phyloP scores from a whole-genome alignment of 768 basidiomycete species.

The Zangia roseola region DNA sequence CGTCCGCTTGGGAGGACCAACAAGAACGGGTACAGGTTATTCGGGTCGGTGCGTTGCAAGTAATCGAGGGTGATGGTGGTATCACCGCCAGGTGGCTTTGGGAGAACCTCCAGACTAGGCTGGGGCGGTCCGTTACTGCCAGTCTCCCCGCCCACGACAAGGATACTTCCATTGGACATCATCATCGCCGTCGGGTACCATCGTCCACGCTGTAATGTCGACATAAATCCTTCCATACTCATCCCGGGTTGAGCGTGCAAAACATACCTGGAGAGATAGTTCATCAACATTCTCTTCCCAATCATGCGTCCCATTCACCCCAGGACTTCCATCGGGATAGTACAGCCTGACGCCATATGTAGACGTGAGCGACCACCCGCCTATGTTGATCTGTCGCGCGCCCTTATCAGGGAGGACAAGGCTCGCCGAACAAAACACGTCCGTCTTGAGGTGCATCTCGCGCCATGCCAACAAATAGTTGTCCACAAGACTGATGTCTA shows the following conservation, averaged over 20 bases:
- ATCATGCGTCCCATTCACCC: slow-evolving; percentile 72
- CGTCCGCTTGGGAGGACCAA: slow-evolving; percentile 66
- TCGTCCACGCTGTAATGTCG: slow-evolving; percentile 48
- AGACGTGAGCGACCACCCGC: slow-evolving; percentile 63
- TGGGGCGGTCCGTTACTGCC: slow-evolving; percentile 66
- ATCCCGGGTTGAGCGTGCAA: too few species aligned
- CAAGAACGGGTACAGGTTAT: slow-evolving; percentile 80
- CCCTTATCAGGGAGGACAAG: slow-evolving; percentile 74
- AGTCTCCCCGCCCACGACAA: slow-evolving; percentile 73
- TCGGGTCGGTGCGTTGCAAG: slow-evolving; percentile 70
- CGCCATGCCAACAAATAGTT: slow-evolving; percentile 58
- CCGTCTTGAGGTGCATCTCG: slow-evolving; percentile 70
- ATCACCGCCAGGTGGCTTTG: slow-evolving; percentile 60
- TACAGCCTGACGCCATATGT: slow-evolving; percentile 75
- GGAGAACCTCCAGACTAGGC: slow-evolving; percentile 71
- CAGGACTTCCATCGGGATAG: slow-evolving; percentile 63
- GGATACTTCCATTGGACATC: slow-evolving; percentile 69
- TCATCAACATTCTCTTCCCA: slow-evolving; percentile 72
- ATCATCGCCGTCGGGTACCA: slow-evolving; percentile 75
- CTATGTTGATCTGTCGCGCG: slow-evolving; percentile 36
- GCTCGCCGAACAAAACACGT: slow-evolving; percentile 78
- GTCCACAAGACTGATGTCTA: slow-evolving; percentile 58
- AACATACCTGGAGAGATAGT: slow-evolving; percentile 58
- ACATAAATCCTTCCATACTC: background rate
- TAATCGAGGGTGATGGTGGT: slow-evolving; percentile 64